Percentiles rank a stretch among this genome's conserved stretches.
Evolutionary conservation across 805 yeast genomes (phyloP).

Genomic region (Wickerhamomyces sydowiorum): DNA sequence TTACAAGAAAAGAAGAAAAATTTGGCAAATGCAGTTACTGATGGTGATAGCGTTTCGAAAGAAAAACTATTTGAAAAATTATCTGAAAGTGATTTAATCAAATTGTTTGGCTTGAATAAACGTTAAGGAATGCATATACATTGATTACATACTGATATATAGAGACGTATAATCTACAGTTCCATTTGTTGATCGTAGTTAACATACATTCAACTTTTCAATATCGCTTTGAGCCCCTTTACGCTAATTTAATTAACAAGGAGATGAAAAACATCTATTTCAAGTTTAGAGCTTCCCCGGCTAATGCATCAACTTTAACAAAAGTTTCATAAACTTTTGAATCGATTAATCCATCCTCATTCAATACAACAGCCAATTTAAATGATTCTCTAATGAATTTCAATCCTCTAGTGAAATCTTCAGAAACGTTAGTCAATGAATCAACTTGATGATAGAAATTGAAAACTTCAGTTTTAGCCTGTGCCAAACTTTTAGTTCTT

Average conservation of each 20-base stretch:
- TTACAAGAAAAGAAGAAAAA: slow-evolving; percentile 78
- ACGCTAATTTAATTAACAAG: background rate
- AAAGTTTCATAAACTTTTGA: slow-evolving; percentile 1
- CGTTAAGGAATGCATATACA: background rate
- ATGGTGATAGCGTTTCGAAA: slow-evolving; percentile 40
- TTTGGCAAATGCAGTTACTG: slow-evolving; percentile 65
- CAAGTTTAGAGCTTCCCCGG: background rate
- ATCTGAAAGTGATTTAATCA: background rate
- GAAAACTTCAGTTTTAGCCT: slow-evolving; percentile 1
- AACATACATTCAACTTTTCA: no score
- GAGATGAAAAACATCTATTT: background rate
- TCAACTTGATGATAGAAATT: background rate
- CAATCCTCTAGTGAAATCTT: slow-evolving; percentile 5
- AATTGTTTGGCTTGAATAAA: slow-evolving; percentile 1
- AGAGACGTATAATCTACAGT: no score
- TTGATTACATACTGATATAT: background rate
- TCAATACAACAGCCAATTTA: slow-evolving; percentile 3
- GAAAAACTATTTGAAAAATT: background rate
- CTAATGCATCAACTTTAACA: slow-evolving; percentile 2
- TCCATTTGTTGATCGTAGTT: no score
- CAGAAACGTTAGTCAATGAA: slow-evolving; percentile 1
- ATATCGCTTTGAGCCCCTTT: no score
- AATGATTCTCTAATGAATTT: slow-evolving; percentile 5
- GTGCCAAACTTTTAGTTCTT: background rate
- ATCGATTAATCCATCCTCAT: slow-evolving; percentile 2